Conservation (phyloP, 83 land plant genomes). For the Diphasiastrum complanatum region DNA sequence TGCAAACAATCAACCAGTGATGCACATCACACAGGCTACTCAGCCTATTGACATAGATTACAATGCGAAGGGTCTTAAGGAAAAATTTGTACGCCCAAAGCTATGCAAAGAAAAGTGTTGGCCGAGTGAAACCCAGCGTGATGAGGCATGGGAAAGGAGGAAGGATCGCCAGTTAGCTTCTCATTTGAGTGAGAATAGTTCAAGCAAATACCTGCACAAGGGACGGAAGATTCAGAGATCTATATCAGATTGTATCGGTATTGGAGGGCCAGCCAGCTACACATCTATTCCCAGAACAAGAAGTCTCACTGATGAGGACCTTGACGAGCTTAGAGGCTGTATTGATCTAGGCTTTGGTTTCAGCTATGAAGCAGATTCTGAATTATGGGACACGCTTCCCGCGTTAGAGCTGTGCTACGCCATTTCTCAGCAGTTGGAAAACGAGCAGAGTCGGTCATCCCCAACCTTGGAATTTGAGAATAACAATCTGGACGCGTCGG, state of each 20-base stretch:
- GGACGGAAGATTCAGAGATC: neutral
- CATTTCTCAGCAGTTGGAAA: slow-evolving; percentile 37
- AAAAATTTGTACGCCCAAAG: neutral
- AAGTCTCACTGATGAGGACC: slow-evolving; percentile 44
- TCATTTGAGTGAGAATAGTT: neutral
- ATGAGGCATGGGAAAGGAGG: slow-evolving; percentile 17
- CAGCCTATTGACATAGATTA: too few relatives aligned
- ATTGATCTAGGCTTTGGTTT: slow-evolving; percentile 66
- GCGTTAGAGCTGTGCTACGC: slow-evolving; percentile 71
- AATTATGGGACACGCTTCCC: slow-evolving; percentile 52
- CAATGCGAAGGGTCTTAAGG: neutral
- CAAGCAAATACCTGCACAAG: too few relatives aligned
- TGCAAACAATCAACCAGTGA: neutral
- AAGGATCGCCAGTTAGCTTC: neutral
- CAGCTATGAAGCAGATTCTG: slow-evolving; percentile 35
- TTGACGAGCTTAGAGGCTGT: slow-evolving; percentile 40
- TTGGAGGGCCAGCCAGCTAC: neutral
- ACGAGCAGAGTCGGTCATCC: neutral
- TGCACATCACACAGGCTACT: too few relatives aligned
- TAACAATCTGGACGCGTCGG: neutral
- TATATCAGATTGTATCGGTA: slow-evolving; percentile 2
- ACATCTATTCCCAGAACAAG: neutral
- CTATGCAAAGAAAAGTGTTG: neutral
- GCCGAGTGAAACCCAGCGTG: neutral
- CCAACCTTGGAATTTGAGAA: neutral